These are phyloP conservation scores for Calcarisporium arbuscula DNA, from an alignment of 2,329 filamentous ascomycete genomes.

Conservation along the genomic window DNA sequence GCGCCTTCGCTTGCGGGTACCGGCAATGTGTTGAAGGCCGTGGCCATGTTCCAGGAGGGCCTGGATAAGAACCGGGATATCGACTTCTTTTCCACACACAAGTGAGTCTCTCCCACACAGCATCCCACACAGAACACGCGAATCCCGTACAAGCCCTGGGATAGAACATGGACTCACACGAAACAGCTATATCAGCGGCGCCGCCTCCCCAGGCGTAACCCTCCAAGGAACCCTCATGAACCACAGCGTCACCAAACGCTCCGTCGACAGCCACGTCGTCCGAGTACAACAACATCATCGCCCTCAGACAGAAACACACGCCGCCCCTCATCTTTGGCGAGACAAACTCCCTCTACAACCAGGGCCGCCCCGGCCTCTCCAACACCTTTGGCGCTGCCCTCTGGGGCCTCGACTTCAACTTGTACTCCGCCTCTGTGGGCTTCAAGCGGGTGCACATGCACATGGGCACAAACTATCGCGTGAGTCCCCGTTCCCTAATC, in stretches of 20 bases:
- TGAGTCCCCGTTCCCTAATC: too few relatives aligned
- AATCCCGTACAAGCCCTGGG: not conserved
- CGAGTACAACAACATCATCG: conserved; percentile 36
- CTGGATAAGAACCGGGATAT: conserved; percentile 43
- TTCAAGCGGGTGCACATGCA: conserved; percentile 58
- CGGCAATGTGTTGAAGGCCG: conserved; percentile 42
- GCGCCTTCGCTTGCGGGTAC: conserved; percentile 53
- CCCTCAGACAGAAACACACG: not conserved
- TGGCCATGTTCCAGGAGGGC: conserved; percentile 46
- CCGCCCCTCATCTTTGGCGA: conserved; percentile 54
- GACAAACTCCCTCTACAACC: conserved; percentile 56
- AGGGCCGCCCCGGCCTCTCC: conserved; percentile 55
- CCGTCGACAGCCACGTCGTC: conserved; percentile 42
- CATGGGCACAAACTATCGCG: conserved; percentile 54
- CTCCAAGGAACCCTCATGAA: conserved; percentile 59
- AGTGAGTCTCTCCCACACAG: conserved; percentile 33
- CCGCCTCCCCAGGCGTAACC: conserved; percentile 53
- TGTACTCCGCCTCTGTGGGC: conserved; percentile 48
- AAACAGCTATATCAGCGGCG: conserved; percentile 54
- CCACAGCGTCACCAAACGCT: conserved; percentile 45
- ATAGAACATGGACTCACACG: not conserved
- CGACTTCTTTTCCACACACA: conserved; percentile 51
- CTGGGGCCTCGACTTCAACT: conserved; percentile 57
- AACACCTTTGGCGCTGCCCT: conserved; percentile 61
- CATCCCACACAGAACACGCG: not conserved